These are phyloP conservation scores for Microcyclospora pomicola DNA, from an alignment of 2,329 filamentous ascomycete genomes.

Conservation along the genomic window DNA sequence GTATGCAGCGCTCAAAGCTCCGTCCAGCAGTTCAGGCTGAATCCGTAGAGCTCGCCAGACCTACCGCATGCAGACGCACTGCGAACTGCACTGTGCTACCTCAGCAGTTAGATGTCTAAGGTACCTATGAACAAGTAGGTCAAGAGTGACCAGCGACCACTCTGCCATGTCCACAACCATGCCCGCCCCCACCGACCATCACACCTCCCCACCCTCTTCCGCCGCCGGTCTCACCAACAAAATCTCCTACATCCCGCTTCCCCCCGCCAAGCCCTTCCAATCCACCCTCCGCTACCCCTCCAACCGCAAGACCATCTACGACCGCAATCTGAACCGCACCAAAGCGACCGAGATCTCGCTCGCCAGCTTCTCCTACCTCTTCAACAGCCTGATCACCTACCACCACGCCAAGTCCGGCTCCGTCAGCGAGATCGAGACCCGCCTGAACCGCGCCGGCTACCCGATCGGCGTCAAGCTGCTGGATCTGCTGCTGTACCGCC, in stretches of 20 bases:
- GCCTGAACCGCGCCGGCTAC: constrained; percentile 48
- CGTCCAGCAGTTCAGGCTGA: no score
- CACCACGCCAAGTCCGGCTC: constrained; percentile 81
- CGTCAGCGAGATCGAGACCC: constrained; percentile 71
- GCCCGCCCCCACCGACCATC: no score
- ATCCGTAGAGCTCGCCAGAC: no score
- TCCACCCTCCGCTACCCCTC: constrained; percentile 70
- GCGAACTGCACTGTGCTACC: no score
- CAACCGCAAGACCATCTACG: constrained; percentile 95
- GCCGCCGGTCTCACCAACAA: background rate
- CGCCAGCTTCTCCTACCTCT: constrained; percentile 88
- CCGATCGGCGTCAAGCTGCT: constrained; percentile 87
- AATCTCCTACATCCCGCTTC: constrained; percentile 12
- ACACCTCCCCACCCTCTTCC: no score
- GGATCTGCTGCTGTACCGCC: constrained; percentile 81
- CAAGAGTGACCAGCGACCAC: no score
- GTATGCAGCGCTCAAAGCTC: no score
- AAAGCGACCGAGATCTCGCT: constrained; percentile 82
- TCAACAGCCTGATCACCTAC: constrained; percentile 92
- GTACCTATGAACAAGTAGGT: no score
- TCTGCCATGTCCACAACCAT: no score
- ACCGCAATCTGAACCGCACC: constrained; percentile 81
- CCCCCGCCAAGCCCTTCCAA: constrained; percentile 21
- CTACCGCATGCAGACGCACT: no score
- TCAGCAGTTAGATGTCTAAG: no score